Base-by-base conservation (phyloP, 257 asterid species). In the Salvia splendens region DNA sequence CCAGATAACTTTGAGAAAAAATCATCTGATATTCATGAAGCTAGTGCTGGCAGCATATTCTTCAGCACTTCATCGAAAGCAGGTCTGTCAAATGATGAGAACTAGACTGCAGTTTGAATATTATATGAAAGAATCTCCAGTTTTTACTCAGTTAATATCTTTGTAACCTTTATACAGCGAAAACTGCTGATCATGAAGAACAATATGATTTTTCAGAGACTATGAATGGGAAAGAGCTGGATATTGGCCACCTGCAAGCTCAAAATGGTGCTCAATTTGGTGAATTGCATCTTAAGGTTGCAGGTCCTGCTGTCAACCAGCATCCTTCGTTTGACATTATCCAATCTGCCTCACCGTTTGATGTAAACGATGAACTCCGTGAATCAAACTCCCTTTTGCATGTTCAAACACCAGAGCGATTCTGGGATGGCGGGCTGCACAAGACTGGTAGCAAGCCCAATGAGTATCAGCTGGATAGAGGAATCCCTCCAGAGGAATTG, bases 401-500 rank as follows among this genome's bases (percentile, higher is more conserved):
- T 35, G 51, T 52, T 79, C 77, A 79, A 33, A 68, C 88, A 61
- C 40, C 89, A 4, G 92, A 80, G 68, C 86, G 69, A 46, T 67
- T 78, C 70, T 69, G 83, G 84, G 85, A 84, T 72, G 90, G 77
- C 32, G 80, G 61, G 58, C 53, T 72, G 16, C 85, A 64, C 49
- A 73, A 75, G 74, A 70, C 82, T 72, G 85, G 68, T 68, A 71
- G 68, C 70, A 69, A 78, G 53, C 51, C 67, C 60, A 64, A 64
- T 65, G 82, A 75, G 58, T 75, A 73, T 78, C 88, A 75, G 73
- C 68, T 83, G 45, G 90, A 77, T 66, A 83, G 77, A 75, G 81
- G 77, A 63, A 70, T 74, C 33, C 83, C 84, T 57, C 93, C 93
- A 0, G 99, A 94, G 73, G 95, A 91, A 80, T 67, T 91, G 78